A percentile compares a stretch with the other conserved stretches of the same genome.
These are phyloP conservation scores for Lactarius vividus DNA, from an alignment of 768 basidiomycete species.

Conservation along the genomic window DNA sequence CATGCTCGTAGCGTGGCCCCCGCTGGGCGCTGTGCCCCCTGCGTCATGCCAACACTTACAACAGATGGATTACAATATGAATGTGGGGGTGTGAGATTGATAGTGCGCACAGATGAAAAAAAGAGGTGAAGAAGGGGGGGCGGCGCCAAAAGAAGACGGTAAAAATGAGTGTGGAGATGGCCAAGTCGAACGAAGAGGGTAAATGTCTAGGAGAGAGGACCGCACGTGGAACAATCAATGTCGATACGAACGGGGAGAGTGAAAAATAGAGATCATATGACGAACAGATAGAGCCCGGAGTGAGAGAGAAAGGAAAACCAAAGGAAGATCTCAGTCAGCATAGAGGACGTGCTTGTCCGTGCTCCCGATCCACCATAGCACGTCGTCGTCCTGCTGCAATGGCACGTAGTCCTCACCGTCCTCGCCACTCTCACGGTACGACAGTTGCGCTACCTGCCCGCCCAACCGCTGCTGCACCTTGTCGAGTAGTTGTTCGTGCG, in stretches of 20 bases:
- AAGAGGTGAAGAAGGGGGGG: background rate
- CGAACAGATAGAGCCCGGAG: constrained; percentile 11
- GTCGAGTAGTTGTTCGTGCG: constrained; percentile 80
- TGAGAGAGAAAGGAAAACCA: background rate
- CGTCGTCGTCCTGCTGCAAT: constrained; percentile 59
- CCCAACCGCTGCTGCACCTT: constrained; percentile 90
- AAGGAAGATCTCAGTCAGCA: constrained; percentile 50
- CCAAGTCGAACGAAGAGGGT: background rate
- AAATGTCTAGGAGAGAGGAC: background rate
- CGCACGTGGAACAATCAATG: constrained; percentile 9
- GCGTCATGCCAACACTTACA: constrained; percentile 21
- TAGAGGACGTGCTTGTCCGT: constrained; percentile 84
- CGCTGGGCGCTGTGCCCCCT: constrained; percentile 8
- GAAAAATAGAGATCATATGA: constrained; percentile 12
- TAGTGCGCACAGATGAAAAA: constrained; percentile 11
- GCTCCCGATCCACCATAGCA: constrained; percentile 70
- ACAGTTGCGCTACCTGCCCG: constrained; percentile 60
- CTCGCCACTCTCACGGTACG: constrained; percentile 71
- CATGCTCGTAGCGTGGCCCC: constrained; percentile 20
- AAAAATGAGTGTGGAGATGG: background rate
- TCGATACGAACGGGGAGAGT: background rate
- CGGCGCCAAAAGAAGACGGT: background rate
- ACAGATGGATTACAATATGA: constrained; percentile 25
- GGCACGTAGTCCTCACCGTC: constrained; percentile 63
- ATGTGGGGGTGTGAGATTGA: constrained; percentile 21